Base-by-base conservation (phyloP, 2,329 filamentous ascomycete genomes). In the Cladosporium halotolerans region DNA sequence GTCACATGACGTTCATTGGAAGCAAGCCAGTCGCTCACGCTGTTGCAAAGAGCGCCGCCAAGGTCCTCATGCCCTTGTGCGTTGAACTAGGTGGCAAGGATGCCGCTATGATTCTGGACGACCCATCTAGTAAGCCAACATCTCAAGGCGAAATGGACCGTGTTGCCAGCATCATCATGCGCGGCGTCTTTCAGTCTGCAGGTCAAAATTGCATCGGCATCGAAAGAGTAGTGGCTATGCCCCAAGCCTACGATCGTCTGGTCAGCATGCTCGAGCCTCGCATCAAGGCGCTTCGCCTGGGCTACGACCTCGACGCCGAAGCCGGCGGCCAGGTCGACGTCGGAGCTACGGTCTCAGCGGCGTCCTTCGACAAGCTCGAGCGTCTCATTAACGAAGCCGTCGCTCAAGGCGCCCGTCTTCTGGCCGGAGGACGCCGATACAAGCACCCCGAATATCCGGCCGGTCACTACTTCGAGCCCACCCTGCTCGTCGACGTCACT, bases 161-260 rank as follows among this genome's bases (percentile, higher is more conserved):
- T 40, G 84, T 97, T 46, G 80, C 82, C 38, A 88, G 90, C 57
- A 86, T 95, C 58, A 81, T 97, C 57, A 85, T 99, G 73, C 84
- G 93, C 50, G 93, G 92, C 49, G 89, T 89, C 9, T 99, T 97
- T 73, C 93, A 99, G 71, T 90, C 90, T 48, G 86, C 90, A 13
- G 93, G 93, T 1, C 93, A 99, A 71, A 99, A 99, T 73, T 99
- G 93, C 72, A 92, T 99, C 66, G 93, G 93, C 52, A 92, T 96
- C 61, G 93, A 99, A 74, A 87, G 93, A 53, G 85, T 97, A 65
- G 85, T 97, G 61, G 89, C 86, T 19, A 79, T 88, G 13, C 85
- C 89, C 1, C 76, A 74, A n/a, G 78, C 88, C 48, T 95, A 97
- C 73, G 78, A 86, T 57, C 76, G 76, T 53, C 80, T 99, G 18